Percentiles rank a stretch among this genome's conserved stretches.
phyloP scores from a whole-genome alignment of 371 early-diverging fungal genomes.

The Scutellospora calospora region DNA sequence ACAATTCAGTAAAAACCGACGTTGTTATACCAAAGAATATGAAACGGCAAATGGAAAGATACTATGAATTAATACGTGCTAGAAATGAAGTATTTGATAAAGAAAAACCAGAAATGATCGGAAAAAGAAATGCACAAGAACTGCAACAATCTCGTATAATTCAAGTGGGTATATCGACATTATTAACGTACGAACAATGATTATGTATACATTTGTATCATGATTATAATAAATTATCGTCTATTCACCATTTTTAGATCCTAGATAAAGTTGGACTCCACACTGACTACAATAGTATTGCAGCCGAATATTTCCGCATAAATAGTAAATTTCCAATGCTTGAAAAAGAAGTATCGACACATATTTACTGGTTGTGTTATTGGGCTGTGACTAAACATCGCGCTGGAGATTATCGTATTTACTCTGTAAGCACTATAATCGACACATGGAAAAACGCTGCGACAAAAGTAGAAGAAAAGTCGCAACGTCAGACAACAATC shows the following conservation, averaged over 20 bases:
- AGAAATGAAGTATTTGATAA: conserved; percentile 40
- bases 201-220: neutral
- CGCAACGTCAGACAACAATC: conserved; percentile 44
- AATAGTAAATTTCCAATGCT: conserved; percentile 25
- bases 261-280: conserved; percentile 26
- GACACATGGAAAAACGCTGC: conserved; percentile 59
- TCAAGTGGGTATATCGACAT: no score
- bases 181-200: no score
- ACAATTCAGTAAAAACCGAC: neutral
- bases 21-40: neutral
- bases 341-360: conserved; percentile 6
- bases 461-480: conserved; percentile 1
- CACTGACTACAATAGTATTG: neutral
- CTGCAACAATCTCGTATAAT: neutral
- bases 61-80: neutral
- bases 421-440: conserved; percentile 63
- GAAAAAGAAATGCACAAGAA: conserved; percentile 1
- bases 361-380: conserved; percentile 56
- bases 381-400: conserved; percentile 68
- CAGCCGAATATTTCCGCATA: conserved; percentile 23
- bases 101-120: neutral
- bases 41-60: conserved; percentile 9
- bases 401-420: conserved; percentile 67
- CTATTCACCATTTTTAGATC: neutral
- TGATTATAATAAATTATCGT: neutral